Percentiles rank a stretch among this genome's conserved stretches.
Evolutionary conservation across 371 early-diverging fungal genomes (phyloP).

Genomic region (Apophysomyces trapeziformis): DNA sequence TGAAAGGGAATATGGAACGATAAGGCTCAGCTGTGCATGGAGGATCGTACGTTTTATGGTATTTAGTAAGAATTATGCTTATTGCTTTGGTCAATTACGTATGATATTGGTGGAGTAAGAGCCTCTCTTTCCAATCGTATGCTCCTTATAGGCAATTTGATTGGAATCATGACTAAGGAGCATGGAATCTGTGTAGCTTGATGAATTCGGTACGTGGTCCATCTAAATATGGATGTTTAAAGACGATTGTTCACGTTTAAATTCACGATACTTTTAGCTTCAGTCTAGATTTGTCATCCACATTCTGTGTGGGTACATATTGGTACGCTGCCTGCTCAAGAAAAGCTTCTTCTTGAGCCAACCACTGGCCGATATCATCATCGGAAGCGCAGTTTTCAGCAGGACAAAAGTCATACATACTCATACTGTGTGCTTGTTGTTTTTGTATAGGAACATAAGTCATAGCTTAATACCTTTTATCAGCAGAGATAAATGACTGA

Average conservation of each 20-base stretch:
- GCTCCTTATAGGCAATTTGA: no score
- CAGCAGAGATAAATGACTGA: no score
- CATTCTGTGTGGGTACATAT: not conserved
- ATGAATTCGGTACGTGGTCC: not conserved
- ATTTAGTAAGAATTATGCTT: no score
- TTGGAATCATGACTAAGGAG: no score
- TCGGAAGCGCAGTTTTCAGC: not conserved
- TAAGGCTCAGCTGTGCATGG: constrained; percentile 35
- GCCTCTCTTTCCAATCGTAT: not conserved
- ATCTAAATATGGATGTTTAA: not conserved
- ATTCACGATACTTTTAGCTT: not conserved
- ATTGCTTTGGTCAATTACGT: constrained; percentile 16
- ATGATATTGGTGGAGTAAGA: constrained; percentile 27
- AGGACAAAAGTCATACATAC: not conserved
- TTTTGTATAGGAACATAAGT: no score
- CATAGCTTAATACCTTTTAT: no score
- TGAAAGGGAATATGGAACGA: constrained; percentile 47
- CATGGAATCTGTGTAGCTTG: not conserved
- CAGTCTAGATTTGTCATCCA: not conserved
- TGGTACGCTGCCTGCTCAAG: constrained; percentile 9
- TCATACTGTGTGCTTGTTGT: not conserved
- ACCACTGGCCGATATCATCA: constrained; percentile 28
- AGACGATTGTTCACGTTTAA: not conserved
- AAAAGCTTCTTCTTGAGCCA: constrained; percentile 38
- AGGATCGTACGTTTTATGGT: not conserved